Evolutionary conservation across 441 rosid species (phyloP), one percentile per base, ranked within the genome.

Genomic region (Geranium incanum): DNA sequence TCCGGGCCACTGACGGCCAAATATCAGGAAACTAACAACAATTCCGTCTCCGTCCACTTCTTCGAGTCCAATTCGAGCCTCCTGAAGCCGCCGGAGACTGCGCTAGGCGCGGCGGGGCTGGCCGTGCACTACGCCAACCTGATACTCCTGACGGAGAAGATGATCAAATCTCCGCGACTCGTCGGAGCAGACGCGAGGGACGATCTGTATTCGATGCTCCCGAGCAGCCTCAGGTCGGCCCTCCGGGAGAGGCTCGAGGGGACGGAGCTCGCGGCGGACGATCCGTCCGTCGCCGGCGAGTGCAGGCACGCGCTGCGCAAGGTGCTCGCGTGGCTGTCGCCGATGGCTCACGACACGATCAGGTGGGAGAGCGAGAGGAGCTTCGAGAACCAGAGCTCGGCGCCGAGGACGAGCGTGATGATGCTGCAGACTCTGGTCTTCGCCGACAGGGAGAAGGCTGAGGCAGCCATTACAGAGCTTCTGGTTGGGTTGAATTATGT

Each of bases 101-200:
- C 98, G 3, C 83, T 95, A 0, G 99, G 98, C 0, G 89, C 92
- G 6, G 81, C 92, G 2, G 98, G 93, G 12, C 75, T 90, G 52
- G 88, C 96, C 38, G 80, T 90, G 36, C 98, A 92, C 80, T 92
- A 90, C 74, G 91, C 98, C 0, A 89, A 89, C 72, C 76, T 95
- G 73, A 88, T 95, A 0, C 86, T 95, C 28, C 86, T 92, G 5
- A 85, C 89, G 85, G 99, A 95, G 79, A 95, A 90, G 74, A 90
- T 95, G 98, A 89, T 95, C 19, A 88, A 85, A 66, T 91, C 93
- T 7, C 99, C 99, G 0, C 99, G 92, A 8, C 70, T 90, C 52
- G 94, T 95, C 1, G 99, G 99, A 7, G 81, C 86, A 3, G 97
- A 90, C 66, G 97, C 97, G 0, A 85, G 99, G 76, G 97, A 95